Base-by-base conservation (phyloP, 1,284 basidiomycete genomes). In the Limonomyces culmigenus region DNA sequence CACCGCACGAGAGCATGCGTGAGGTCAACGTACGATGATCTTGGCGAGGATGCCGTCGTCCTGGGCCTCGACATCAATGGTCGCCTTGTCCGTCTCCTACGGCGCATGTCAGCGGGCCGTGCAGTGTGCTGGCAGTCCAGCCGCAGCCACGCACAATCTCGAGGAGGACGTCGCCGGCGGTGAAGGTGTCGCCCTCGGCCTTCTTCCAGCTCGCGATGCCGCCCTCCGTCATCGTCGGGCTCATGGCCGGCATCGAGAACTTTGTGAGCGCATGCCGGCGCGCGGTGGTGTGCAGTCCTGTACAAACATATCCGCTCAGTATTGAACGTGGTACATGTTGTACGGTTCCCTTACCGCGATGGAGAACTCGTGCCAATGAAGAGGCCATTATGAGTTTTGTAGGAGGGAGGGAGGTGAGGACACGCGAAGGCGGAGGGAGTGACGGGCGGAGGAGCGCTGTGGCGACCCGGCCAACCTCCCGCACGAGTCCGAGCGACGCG, bases 191-290 rank as follows among this genome's bases (percentile, higher is more conserved):
- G 41, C 95, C 95, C 58, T 95, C 88, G 59, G 85, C 79, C 66
- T 88, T 85, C 70, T 96, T 97, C 95, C 95, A 99, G 32, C 69
- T 67, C 35, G 93, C 85, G 55, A 99, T 95, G 46, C 93, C 95
- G 47, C 95, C 95, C 65, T 97, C 93, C 10, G 89, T 92, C 93
- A 99, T 99, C 43, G 93, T 98, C 35, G 93, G 93, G 46, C 89
- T 95, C 95, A 98, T 98, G 49, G 91, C 93, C 40, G 93, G 93
- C 92, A 98, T 96, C 47, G 79, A 67, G 65, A 98, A 95, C 58
- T 80, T 87, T 46, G 77, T 67, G 45, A 96, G 73, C 33, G 81
- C 91, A 60, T 71, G 63, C 46, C 77, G 63, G 43, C 74, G 70
- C 41, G 78, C 69, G 34, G 91, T 88, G 47, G 71, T 67, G 63